Percentiles rank a stretch among this genome's conserved stretches.
Evolutionary conservation across 345 rosid species (phyloP).

Genomic region (Lagerstroemia speciosa): DNA sequence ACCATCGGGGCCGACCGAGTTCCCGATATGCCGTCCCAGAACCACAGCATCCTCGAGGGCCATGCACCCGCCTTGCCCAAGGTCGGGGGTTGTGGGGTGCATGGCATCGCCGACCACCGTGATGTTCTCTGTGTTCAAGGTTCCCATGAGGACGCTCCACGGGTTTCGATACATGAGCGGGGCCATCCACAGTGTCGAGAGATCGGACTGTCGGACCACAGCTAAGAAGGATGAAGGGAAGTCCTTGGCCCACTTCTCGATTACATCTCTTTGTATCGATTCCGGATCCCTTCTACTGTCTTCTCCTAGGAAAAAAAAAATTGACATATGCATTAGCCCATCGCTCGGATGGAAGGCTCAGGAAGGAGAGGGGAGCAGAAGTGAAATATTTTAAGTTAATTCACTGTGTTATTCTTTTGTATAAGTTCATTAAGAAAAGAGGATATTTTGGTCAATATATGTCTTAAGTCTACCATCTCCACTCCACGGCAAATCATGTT

Average conservation of each 20-base stretch:
- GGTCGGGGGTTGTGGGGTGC: conserved; percentile 44
- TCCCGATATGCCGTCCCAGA: conserved; percentile 24
- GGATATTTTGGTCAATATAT: too few species aligned
- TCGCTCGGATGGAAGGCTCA: too few species aligned
- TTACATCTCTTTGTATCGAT: conserved; percentile 16
- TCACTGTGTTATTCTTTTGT: too few species aligned
- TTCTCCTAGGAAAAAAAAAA: conserved; percentile 13
- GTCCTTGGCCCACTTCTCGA: too few species aligned
- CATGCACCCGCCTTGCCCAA: conserved; percentile 31
- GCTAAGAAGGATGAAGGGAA: conserved; percentile 19
- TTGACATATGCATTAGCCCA: too few species aligned
- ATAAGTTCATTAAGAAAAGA: too few species aligned
- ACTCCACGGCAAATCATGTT: too few species aligned
- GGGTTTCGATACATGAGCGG: conserved; percentile 26
- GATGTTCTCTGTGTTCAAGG: conserved; percentile 22
- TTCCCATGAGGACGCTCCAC: conserved; percentile 27
- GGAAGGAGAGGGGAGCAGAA: too few species aligned
- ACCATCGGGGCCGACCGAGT: conserved; percentile 8
- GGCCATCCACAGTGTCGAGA: conserved; percentile 21
- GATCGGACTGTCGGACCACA: conserved; percentile 15
- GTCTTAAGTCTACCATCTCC: too few species aligned
- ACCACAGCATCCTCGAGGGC: conserved; percentile 36
- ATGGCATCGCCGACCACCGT: conserved; percentile 39
- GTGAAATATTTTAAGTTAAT: too few species aligned
- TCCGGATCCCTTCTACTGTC: conserved; percentile 9